Evolutionary conservation across 2,329 filamentous ascomycete genomes (phyloP).

Genomic region (Westerdykella sp.): DNA sequence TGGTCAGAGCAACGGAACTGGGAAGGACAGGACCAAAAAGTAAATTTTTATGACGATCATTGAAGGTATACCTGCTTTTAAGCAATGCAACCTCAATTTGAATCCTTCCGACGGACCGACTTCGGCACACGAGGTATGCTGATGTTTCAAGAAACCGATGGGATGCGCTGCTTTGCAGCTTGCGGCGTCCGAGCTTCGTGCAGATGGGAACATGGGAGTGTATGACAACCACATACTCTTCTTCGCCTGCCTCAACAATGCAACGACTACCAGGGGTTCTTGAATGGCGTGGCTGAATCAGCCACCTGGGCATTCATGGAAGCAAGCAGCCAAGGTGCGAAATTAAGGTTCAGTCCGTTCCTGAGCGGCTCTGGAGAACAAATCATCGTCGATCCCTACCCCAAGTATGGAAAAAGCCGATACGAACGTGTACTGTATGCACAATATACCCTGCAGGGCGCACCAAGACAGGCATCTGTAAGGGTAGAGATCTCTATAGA

Average conservation of each 20-base stretch:
- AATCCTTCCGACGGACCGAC: conserved; percentile 4
- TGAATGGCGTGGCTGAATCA: too few species aligned
- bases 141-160: neutral
- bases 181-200: neutral
- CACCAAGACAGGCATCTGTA: conserved; percentile 4
- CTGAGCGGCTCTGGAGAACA: conserved; percentile 11
- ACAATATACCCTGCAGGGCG: conserved; percentile 10
- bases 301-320: neutral
- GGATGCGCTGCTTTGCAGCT: neutral
- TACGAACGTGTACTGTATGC: conserved; percentile 16
- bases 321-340: conserved; percentile 12
- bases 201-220: too few species aligned
- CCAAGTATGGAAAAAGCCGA: conserved; percentile 19
- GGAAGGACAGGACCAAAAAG: neutral
- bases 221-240: too few species aligned
- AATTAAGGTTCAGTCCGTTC: conserved; percentile 18
- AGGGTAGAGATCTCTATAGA: too few species aligned
- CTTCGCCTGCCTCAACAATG: too few species aligned
- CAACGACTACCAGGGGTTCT: too few species aligned
- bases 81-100: conserved; percentile 14
- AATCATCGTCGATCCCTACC: conserved; percentile 23
- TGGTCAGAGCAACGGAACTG: too few species aligned
- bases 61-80: neutral
- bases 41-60: neutral
- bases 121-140: conserved; percentile 4